Evolutionary conservation across 805 yeast genomes (phyloP), one percentile per base, ranked within the genome.

Genomic region (Cyberlindnera veronae): DNA sequence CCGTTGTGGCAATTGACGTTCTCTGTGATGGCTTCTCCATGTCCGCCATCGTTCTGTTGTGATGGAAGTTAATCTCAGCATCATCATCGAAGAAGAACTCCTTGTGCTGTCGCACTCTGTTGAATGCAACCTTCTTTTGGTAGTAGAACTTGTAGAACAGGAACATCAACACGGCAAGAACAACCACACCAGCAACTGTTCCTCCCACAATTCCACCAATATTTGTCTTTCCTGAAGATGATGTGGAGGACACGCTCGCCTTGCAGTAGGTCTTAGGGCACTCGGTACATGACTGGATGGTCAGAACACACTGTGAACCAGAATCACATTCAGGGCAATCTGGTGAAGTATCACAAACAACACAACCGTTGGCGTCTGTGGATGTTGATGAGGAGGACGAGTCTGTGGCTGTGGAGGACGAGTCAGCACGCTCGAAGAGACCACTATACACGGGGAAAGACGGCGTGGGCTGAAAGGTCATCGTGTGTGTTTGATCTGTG

Each of bases 151-250:
- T 67, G 46, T 70, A 66, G 42, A 72, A 65, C 20, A 69, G 56
- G 36, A 55, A 68, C 46, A 71, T 64, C 5, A 74, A 44, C 1
- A 76, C 50, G 0, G 64, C 63, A 0, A 75, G 54, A 6, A 69
- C 75, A 2, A 66, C 71, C 2, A 76, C 68, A 14, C 84, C 81
- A 15, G 85, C 90, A 2, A 79, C 72, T 1, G 81, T 79, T 19
- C 89, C 90, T 17, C 89, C 91, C 0, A 81, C 84, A 16, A 82
- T 72, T 6, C 80, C 86, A 6, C 87, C 82, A 15, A 69, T 60
- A 35, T 68, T 56, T 9, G 43, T 34, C 10, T 26, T 45, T 6
- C 55, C 37, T 16, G 42, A 46, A 5, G 44, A 30, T 2, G 56
- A 38, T 1, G 44, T 13, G 7, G 49, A 18, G 6, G 46, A 15